Percentiles rank a stretch among this genome's conserved stretches.
These are phyloP conservation scores for Syncephalis fuscata DNA, from an alignment of 371 early-diverging fungal species.

Conservation along the genomic window DNA sequence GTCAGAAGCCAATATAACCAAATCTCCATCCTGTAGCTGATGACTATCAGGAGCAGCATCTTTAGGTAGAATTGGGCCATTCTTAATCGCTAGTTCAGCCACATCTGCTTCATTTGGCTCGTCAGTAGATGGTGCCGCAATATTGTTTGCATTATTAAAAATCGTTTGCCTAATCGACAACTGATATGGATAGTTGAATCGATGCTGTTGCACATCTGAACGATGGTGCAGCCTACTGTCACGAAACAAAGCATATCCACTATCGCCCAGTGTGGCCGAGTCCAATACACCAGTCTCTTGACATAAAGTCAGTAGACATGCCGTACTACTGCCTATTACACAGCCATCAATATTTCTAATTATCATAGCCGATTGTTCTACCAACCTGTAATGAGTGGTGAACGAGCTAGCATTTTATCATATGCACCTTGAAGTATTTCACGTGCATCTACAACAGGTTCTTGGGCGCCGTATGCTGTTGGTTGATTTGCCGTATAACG, in stretches of 20 bases:
- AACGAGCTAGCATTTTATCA: too few relatives aligned
- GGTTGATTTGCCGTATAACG: too few relatives aligned
- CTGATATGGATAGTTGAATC: constrained; percentile 57
- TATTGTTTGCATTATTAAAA: too few relatives aligned
- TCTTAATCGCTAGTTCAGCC: constrained; percentile 1
- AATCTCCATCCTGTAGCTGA: constrained; percentile 43
- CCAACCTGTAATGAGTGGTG: too few relatives aligned
- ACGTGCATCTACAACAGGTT: too few relatives aligned
- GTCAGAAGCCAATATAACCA: constrained; percentile 48
- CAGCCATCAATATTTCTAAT: too few relatives aligned
- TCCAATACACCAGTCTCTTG: constrained; percentile 38
- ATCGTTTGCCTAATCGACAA: constrained; percentile 32
- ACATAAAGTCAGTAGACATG: constrained; percentile 41
- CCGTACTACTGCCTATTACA: constrained; percentile 34
- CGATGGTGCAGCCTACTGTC: constrained; percentile 37
- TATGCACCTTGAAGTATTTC: too few relatives aligned
- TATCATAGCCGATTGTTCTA: too few relatives aligned
- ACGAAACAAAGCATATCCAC: constrained; percentile 40
- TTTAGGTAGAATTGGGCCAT: constrained; percentile 15
- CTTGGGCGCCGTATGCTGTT: too few relatives aligned
- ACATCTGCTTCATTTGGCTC: neutral
- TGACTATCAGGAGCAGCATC: constrained; percentile 37
- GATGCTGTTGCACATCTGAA: constrained; percentile 47
- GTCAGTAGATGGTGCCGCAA: too few relatives aligned
- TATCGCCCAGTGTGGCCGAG: constrained; percentile 44